phyloP scores from a whole-genome alignment of 306 rosid species.

The Luffa aegyptiaca region DNA sequence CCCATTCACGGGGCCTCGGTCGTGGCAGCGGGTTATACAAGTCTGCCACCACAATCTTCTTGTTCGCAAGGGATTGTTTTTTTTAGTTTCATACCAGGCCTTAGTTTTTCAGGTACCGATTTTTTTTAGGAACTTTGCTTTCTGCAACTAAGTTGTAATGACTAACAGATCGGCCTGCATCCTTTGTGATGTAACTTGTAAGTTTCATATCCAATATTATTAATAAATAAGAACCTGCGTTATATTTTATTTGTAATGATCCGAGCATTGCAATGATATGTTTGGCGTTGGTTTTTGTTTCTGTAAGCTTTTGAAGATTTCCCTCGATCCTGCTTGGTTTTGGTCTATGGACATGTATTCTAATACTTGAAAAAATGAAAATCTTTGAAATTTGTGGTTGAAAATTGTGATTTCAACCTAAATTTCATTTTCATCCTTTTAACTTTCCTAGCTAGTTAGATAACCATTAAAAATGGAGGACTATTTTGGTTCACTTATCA shows the following conservation, averaged over 20 bases:
- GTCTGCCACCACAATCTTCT: slow-evolving; percentile 36
- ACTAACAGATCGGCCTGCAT: slow-evolving; percentile 17
- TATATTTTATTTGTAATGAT: background rate
- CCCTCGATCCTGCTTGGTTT: too few relatives aligned
- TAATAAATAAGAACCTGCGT: background rate
- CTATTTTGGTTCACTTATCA: too few relatives aligned
- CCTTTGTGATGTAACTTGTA: slow-evolving; percentile 37
- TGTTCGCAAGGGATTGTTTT: slow-evolving; percentile 34
- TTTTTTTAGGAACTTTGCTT: slow-evolving; percentile 30
- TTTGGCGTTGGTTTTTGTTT: background rate
- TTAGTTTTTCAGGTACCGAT: slow-evolving; percentile 47
- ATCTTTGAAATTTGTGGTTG: too few relatives aligned
- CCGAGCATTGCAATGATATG: background rate
- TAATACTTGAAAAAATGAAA: too few relatives aligned
- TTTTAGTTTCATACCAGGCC: slow-evolving; percentile 32
- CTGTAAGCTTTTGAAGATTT: background rate
- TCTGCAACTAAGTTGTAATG: slow-evolving; percentile 23
- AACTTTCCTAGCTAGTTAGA: too few relatives aligned
- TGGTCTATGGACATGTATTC: too few relatives aligned
- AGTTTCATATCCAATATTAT: slow-evolving; percentile 8
- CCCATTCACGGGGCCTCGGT: slow-evolving; percentile 51
- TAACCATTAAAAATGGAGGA: too few relatives aligned
- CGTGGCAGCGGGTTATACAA: slow-evolving; percentile 48
- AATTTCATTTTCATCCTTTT: too few relatives aligned
- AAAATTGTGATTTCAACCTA: too few relatives aligned